Base-by-base conservation (phyloP, 805 yeast genomes). In the Wickerhamomyces ciferrii region DNA sequence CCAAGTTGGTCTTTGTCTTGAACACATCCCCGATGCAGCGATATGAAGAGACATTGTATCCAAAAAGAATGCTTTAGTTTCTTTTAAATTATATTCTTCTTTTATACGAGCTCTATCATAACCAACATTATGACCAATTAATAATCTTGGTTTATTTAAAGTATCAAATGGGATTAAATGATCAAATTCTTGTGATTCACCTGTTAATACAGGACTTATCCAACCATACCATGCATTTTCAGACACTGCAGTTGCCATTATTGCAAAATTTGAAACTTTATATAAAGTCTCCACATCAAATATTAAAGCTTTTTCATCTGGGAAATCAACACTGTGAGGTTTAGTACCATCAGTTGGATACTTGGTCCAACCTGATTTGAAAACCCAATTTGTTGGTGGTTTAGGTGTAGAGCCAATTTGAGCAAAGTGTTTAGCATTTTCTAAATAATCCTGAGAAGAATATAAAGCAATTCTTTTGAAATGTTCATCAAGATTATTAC, bases 41-140 rank as follows among this genome's bases (percentile, higher is more conserved):
- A 91, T 80, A 65, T 94, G 99, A 18, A 94, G 67, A 1, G 97
- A 84, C 90, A 92, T 87, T 1, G 96, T 91, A 63, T 94, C 99
- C 48, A 95, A 53, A 58, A 71, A 94, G 64, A 89, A 90, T 2
- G 87, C 86, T 53, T 83, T 80, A 1, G 96, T 72, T 40, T 72
- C 77, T 29, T 70, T 63, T 32, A 91, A 60, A 55, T 75, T 73
- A 66, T 94, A 94, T 61, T 94, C 99, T 46, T 94, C 97, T 27
- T 69, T 53, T 1, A 92, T 79, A 32, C 96, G 74, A 1, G 96
- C 92, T 40, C 99, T 74, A 64, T 94, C 99, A 59, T 83, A 94
- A 7, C 94, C 83, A 2, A 94, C 84, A 59, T 92, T 90, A 62
- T 89, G 96, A 0, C 99, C 99, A 3, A 95, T 75, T 2, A 94